phyloP scores from a whole-genome alignment of 805 yeast genomes.

The Hanseniaspora valbyensis region DNA sequence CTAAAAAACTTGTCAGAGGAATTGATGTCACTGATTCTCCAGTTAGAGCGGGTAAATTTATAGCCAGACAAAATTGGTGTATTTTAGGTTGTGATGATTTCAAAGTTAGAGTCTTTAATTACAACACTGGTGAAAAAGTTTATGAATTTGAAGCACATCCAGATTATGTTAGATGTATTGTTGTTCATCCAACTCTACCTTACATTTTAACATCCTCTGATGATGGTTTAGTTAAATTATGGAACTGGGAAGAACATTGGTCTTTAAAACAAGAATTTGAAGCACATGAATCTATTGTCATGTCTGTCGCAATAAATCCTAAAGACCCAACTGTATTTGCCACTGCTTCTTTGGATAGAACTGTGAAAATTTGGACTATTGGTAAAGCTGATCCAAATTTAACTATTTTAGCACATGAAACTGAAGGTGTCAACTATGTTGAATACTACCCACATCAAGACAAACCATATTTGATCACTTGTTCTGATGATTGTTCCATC shows the following conservation, averaged over 20 bases:
- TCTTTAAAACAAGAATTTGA: conserved; percentile 77
- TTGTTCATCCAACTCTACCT: conserved; percentile 90
- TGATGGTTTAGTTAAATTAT: conserved; percentile 79
- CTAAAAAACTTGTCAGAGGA: conserved; percentile 66
- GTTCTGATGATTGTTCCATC: conserved; percentile 82
- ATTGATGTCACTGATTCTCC: conserved; percentile 95
- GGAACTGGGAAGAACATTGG: conserved; percentile 98
- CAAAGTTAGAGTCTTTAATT: conserved; percentile 84
- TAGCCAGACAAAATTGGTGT: conserved; percentile 95
- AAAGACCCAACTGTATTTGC: conserved; percentile 97
- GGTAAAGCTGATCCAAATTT: conserved; percentile 82
- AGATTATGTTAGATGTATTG: conserved; percentile 85
- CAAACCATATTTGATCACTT: conserved; percentile 86
- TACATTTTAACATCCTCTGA: conserved; percentile 81
- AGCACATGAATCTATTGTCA: conserved; percentile 92
- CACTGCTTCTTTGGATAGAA: conserved; percentile 89
- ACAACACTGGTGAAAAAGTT: conserved; percentile 89
- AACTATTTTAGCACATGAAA: conserved; percentile 81
- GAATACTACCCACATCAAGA: conserved; percentile 96
- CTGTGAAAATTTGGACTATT: conserved; percentile 93
- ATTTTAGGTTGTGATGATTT: conserved; percentile 94
- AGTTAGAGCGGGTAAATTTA: conserved; percentile 86
- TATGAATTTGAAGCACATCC: conserved; percentile 97
- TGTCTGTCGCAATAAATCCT: conserved; percentile 91
- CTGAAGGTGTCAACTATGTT: conserved; percentile 89